Evolutionary conservation across 2,329 filamentous ascomycete genomes (phyloP).

Genomic region (Zymoseptoria passerinii): DNA sequence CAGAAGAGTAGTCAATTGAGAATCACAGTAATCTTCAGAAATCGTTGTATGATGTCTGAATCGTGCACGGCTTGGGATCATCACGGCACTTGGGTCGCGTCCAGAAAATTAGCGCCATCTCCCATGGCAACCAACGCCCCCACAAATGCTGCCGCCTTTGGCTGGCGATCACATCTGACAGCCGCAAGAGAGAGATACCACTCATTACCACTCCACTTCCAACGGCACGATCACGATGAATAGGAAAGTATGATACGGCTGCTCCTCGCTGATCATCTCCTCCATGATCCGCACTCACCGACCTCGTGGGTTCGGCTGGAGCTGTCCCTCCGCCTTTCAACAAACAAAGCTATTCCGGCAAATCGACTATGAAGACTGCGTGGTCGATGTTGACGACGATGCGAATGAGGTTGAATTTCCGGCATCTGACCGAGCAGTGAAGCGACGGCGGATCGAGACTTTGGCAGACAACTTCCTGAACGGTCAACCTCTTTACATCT

Average conservation of each 20-base stretch:
- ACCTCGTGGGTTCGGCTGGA: constrained; percentile 25
- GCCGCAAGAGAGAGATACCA: background rate
- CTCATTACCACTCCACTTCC: background rate
- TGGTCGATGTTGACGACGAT: constrained; percentile 1
- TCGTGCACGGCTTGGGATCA: background rate
- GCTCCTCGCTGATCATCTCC: background rate
- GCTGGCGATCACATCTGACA: background rate
- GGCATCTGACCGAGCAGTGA: constrained; percentile 43
- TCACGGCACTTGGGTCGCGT: background rate
- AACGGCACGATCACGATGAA: background rate
- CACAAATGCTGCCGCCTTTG: background rate
- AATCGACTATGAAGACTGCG: constrained; percentile 19
- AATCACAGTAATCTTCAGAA: background rate
- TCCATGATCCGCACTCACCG: constrained; percentile 25
- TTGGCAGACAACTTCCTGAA: constrained; percentile 52
- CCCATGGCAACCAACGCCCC: background rate
- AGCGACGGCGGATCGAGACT: constrained; percentile 49
- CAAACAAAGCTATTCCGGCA: constrained; percentile 22
- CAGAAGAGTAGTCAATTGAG: background rate
- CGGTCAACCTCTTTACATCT: constrained; percentile 48
- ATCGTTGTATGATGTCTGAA: background rate
- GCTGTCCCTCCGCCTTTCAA: constrained; percentile 24
- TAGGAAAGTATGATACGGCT: background rate
- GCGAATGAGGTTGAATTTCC: constrained; percentile 50
- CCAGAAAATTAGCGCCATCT: background rate